These are phyloP conservation scores for Plantago ovata DNA, from an alignment of 257 asterid genomes.

Conservation along the genomic window DNA sequence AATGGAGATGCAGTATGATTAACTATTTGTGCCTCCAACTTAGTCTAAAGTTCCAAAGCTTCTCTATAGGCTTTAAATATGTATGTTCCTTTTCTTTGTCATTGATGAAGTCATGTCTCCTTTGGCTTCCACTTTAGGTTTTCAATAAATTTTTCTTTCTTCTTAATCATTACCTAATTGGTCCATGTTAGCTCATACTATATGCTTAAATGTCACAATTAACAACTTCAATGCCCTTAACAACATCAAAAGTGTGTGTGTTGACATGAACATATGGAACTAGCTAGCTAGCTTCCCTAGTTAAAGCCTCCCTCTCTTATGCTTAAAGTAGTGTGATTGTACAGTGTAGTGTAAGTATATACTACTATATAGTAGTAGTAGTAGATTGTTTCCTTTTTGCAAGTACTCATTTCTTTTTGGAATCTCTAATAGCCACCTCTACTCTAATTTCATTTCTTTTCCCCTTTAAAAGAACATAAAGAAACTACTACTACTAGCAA, in stretches of 20 bases:
- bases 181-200: too few species aligned
- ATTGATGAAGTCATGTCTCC: conserved; percentile 36
- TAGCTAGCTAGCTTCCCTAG: conserved; percentile 24
- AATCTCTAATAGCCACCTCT: conserved; percentile 6
- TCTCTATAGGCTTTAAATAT: conserved; percentile 26
- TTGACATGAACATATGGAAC: not conserved
- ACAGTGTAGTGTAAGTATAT: too few species aligned
- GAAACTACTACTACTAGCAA: too few species aligned
- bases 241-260: not conserved
- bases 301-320: conserved; percentile 22
- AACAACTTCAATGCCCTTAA: not conserved
- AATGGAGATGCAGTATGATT: too few species aligned
- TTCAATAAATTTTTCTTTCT: conserved; percentile 14
- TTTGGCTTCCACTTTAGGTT: conserved; percentile 25
- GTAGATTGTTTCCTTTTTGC: not conserved
- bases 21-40: conserved; percentile 31
- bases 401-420: conserved; percentile 12
- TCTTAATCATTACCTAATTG: conserved; percentile 21
- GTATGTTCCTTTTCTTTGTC: conserved; percentile 21
- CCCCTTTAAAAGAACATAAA: too few species aligned
- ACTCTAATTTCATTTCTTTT: too few species aligned
- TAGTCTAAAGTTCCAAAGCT: conserved; percentile 36
- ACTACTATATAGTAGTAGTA: too few species aligned
- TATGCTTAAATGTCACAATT: too few species aligned
- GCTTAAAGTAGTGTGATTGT: not conserved